Percentiles rank a stretch among this genome's conserved stretches.
phyloP scores from a whole-genome alignment of 345 rosid genomes.

The Lenwebbia sp. region DNA sequence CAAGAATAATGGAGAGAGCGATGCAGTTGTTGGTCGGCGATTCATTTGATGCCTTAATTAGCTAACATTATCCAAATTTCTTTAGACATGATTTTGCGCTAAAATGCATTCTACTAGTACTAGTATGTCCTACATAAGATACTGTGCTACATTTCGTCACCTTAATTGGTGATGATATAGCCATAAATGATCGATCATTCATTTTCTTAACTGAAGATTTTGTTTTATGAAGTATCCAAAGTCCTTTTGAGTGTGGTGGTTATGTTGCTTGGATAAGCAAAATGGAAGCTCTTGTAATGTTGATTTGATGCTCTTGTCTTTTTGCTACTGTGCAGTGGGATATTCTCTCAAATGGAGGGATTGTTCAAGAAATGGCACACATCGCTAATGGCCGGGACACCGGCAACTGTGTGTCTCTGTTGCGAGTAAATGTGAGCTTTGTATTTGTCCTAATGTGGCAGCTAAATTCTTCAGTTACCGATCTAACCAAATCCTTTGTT shows the following conservation, averaged over 20 bases:
- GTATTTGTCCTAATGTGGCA: not conserved
- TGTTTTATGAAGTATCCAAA: not conserved
- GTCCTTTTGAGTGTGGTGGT: not conserved
- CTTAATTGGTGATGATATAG: not conserved
- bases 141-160: not conserved
- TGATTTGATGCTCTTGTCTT: not conserved
- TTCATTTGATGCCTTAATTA: not conserved
- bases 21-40: not conserved
- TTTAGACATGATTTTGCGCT: not conserved
- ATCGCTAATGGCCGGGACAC: conserved; percentile 75
- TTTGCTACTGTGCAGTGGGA: conserved; percentile 61
- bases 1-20: not conserved
- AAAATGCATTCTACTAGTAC: not conserved
- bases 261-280: not conserved
- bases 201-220: not conserved
- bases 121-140: not conserved
- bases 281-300: not conserved
- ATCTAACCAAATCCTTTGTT: not conserved
- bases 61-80: not conserved
- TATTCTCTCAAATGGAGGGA: conserved; percentile 59
- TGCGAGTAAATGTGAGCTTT: conserved; percentile 51
- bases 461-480: not conserved
- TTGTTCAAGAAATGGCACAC: conserved; percentile 63
- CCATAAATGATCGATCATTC: not conserved
- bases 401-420: conserved; percentile 73